Conservation (phyloP, 2,329 filamentous ascomycete genomes). For the Diplodia scrobiculata region DNA sequence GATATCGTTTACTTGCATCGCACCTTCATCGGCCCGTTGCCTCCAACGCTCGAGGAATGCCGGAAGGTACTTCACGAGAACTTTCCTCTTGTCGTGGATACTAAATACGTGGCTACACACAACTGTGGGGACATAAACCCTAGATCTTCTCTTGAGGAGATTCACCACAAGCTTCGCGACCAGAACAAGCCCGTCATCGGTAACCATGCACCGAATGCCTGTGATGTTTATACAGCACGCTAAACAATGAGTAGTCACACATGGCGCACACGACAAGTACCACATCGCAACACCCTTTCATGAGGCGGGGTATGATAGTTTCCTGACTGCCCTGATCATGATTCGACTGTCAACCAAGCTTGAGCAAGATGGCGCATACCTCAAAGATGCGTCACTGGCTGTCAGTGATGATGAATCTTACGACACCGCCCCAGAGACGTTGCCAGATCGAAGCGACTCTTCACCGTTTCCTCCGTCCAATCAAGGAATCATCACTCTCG, state of each 20-base stretch:
- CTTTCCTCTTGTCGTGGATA: conserved; percentile 63
- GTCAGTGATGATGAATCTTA: conserved; percentile 28
- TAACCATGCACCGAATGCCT: conserved; percentile 25
- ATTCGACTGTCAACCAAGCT: conserved; percentile 59
- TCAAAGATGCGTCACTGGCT: conserved; percentile 30
- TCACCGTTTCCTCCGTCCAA: background rate
- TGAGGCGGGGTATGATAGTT: conserved; percentile 66
- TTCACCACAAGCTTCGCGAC: conserved; percentile 48
- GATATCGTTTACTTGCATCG: conserved; percentile 66
- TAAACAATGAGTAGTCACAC: conserved; percentile 32
- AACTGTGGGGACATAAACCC: conserved; percentile 57
- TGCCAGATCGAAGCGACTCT: background rate
- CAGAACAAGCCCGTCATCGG: conserved; percentile 50
- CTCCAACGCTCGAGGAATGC: conserved; percentile 58
- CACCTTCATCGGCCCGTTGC: conserved; percentile 63
- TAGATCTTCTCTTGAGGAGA: conserved; percentile 52
- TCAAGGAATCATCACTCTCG: background rate
- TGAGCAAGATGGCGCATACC: conserved; percentile 44
- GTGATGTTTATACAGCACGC: background rate
- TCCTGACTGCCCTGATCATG: conserved; percentile 61
- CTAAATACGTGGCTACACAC: conserved; percentile 64
- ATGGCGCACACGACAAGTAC: conserved; percentile 49
- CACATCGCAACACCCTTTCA: conserved; percentile 50
- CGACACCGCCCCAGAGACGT: conserved; percentile 22
- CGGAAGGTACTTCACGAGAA: conserved; percentile 53